Base-by-base conservation (phyloP, 2,329 filamentous ascomycete genomes). In the Tolypocladium ophioglossoides region DNA sequence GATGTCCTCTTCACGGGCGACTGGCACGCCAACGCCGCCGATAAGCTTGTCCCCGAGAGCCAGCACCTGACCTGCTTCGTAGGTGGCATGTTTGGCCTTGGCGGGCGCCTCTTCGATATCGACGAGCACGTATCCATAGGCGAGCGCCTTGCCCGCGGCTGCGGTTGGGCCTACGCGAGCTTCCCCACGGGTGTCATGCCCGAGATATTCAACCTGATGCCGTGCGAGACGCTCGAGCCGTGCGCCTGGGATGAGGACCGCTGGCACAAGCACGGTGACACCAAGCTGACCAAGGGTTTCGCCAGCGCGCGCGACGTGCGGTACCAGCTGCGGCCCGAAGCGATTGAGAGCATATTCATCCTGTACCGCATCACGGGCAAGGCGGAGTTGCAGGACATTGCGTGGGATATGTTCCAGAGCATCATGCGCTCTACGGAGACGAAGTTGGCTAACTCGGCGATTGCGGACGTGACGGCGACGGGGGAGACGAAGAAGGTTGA, bases 301-400 rank as follows among this genome's bases (percentile, higher is more conserved):
- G 83, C 77, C 50, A 78, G 83, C 58, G 70, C 70, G 11, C 74
- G 69, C 0, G 77, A 80, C 52, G 65, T 76, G 0, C 71, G 73
- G 4, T 80, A 81, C 54, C 66, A 77, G 12, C 68, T 81, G 22
- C 67, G 78, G 0, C 75, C 76, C 0, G 88, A 92, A 70, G 87
- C 87, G 2, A 89, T 92, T 53, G 88, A 92, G 72, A 87, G 83
- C 16, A 80, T 94, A 5, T 92, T 89, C 68, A 80, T 89, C 64
- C 81, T 92, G 74, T 89, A 86, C 66, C 80, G 78, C 20, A 71
- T 79, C 50, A 80, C 77, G 0, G 78, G 74, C 1, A 67, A 74
- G 39, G 50, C 66, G 2, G 69, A 74, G 34, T 72, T 76, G 58
- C 76, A 75, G 58, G 76, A 79, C 16, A 69, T 72, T 48, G 78